Conservation (phyloP, 345 rosid genomes). For the Lepidium aucheri region DNA sequence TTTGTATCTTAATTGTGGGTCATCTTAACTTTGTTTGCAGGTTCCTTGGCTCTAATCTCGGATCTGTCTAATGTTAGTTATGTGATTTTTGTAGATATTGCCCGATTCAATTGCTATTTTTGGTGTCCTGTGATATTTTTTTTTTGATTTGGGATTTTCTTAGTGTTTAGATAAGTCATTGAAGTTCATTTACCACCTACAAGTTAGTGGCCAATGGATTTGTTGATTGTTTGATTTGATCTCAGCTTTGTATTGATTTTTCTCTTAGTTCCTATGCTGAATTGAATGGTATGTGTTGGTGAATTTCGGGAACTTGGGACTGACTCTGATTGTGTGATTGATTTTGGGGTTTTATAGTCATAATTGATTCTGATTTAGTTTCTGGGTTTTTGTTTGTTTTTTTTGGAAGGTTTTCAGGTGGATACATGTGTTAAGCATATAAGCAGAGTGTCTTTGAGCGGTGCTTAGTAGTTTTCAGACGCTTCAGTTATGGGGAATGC, state of each 20-base stretch:
- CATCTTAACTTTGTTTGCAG: slow-evolving; percentile 17
- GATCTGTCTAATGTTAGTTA: slow-evolving; percentile 39
- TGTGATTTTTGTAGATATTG: not conserved
- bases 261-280: not conserved
- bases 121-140: slow-evolving; percentile 1
- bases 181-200: slow-evolving; percentile 19
- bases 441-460: not conserved
- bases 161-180: slow-evolving; percentile 1
- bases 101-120: slow-evolving; percentile 25
- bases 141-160: not conserved
- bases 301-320: not conserved
- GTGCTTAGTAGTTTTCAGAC: not conserved
- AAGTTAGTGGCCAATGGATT: slow-evolving; percentile 25
- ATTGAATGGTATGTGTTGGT: too few species aligned
- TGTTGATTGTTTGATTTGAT: slow-evolving; percentile 14
- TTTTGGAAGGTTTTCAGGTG: slow-evolving; percentile 6
- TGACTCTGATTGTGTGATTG: not conserved
- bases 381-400: not conserved
- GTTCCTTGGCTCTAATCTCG: slow-evolving; percentile 38
- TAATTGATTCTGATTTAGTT: slow-evolving; percentile 9
- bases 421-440: not conserved
- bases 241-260: not conserved
- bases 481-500: slow-evolving; percentile 69
- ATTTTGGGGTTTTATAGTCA: not conserved
- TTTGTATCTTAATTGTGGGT: slow-evolving; percentile 7